Evolutionary conservation across 192 early-diverging fungal species (phyloP), one percentile per base, ranked within the genome.

Genomic region (Coemansia sp.): DNA sequence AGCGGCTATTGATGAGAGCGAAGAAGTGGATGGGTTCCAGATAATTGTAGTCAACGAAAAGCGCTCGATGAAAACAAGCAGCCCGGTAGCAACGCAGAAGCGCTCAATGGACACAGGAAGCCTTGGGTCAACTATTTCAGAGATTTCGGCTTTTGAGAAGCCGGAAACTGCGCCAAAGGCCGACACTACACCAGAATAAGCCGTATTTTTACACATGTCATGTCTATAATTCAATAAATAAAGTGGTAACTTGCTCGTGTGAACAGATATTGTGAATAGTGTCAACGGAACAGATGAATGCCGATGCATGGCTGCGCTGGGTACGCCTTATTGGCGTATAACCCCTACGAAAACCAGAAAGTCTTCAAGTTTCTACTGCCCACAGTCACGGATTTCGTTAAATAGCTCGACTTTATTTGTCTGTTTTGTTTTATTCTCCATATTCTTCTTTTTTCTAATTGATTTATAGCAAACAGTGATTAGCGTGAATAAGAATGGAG

Each of bases 401-500:
- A 34, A 34, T n/a, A n/a, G 40, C 40, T 5, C 40, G 3, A 15
- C 15, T n/a, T n/a, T 44, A n/a, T 44, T n/a, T 44, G 40, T 44
- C 15, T 44, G 12, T 60, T 59, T 42, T 17, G 20, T 15, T 47
- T 25, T 60, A 37, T 48, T 25, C 58, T 47, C 22, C 15, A 11
- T 23, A 42, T 63, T 57, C 44, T 22, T 28, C 8, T 62, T 62
- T 61, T 34, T 19, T 46, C 34, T 46, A 28, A 36, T 52, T 46
- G 15, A 28, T 46, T 52, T 11, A 34, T 34, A 34, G 6, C 31
- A 34, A 34, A 8, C 31, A 8, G 12, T 4, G 31, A 25, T 21
- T 20, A 65, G 34, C 28, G 23, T 36, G 38, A 20, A 34, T 61
- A 54, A 51, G 40, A 54, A 93, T 93, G 90, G 89, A 90, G 44